phyloP scores from a whole-genome alignment of 106 monocot genomes.

The Hemerocallis citrina region DNA sequence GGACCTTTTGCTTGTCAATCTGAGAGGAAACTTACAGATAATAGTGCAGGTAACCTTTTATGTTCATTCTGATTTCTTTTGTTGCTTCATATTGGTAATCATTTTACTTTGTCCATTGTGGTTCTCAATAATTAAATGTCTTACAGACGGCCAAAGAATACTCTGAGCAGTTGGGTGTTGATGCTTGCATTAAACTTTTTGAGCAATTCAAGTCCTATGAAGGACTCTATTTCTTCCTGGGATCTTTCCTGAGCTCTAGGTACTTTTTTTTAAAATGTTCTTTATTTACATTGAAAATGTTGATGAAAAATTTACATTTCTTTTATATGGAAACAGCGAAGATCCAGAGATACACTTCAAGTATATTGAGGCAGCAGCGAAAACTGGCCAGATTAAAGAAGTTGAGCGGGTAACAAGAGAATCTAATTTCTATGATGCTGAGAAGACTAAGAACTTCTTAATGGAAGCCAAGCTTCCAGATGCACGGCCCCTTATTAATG shows the following conservation, averaged over 20 bases:
- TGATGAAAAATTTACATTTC: neutral
- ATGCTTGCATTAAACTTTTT: conserved; percentile 31
- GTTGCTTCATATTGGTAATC: neutral
- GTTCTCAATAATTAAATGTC: neutral
- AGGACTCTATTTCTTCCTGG: conserved; percentile 76
- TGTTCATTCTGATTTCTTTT: neutral
- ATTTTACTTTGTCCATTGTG: neutral
- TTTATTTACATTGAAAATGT: neutral
- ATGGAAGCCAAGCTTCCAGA: conserved; percentile 99
- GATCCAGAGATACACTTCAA: conserved; percentile 98
- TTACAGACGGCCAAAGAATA: conserved; percentile 96
- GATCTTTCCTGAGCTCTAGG: conserved; percentile 94
- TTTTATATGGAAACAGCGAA: conserved; percentile 49
- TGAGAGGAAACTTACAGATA: conserved; percentile 98
- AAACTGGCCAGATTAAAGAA: conserved; percentile 98
- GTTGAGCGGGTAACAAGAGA: conserved; percentile 98
- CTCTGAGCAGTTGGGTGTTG: conserved; percentile 89
- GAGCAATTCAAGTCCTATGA: conserved; percentile 29
- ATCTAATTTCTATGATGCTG: conserved; percentile 96
- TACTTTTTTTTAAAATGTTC: conserved; percentile 12
- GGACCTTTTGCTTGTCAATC: conserved; percentile 88
- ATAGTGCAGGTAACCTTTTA: conserved; percentile 70
- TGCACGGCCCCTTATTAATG: conserved; percentile 95
- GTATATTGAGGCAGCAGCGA: conserved; percentile 96
- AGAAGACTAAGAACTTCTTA: conserved; percentile 94